A percentile compares a stretch with the other conserved stretches of the same genome.
These are phyloP conservation scores for Irpex sp. DNA, from an alignment of 1,284 basidiomycete genomes.

Conservation along the genomic window DNA sequence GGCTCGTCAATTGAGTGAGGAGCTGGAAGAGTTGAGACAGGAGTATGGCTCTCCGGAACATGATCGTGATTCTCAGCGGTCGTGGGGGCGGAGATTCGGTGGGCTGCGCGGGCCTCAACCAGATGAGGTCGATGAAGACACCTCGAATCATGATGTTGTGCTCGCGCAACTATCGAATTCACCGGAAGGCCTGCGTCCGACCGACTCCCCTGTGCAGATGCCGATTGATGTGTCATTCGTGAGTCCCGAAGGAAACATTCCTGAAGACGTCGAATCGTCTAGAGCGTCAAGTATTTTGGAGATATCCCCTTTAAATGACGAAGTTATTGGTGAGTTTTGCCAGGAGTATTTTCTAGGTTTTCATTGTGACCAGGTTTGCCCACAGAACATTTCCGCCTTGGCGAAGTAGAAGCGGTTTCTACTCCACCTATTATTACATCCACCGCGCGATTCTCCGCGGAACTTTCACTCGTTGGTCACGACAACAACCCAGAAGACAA, in stretches of 20 bases:
- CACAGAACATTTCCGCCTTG: constrained; percentile 46
- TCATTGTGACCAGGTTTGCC: neutral
- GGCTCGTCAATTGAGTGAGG: constrained; percentile 58
- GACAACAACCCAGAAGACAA: constrained; percentile 10
- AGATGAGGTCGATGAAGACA: constrained; percentile 18
- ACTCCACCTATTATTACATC: constrained; percentile 44
- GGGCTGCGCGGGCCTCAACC: constrained; percentile 24
- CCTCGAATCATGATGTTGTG: constrained; percentile 14
- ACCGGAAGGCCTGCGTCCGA: constrained; percentile 17
- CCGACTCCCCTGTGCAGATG: constrained; percentile 26
- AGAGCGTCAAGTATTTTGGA: constrained; percentile 48
- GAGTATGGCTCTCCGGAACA: constrained; percentile 13
- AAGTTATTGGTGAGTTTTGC: constrained; percentile 39
- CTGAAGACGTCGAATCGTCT: constrained; percentile 65
- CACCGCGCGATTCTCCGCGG: constrained; percentile 39
- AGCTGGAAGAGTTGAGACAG: constrained; percentile 43
- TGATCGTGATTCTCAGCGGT: constrained; percentile 18
- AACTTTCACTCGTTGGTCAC: constrained; percentile 25
- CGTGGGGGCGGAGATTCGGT: constrained; percentile 29
- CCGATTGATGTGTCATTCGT: constrained; percentile 26
- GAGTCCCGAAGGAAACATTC: constrained; percentile 38
- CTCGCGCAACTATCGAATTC: constrained; percentile 20
- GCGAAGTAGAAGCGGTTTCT: constrained; percentile 46
- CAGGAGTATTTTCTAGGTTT: constrained; percentile 10
- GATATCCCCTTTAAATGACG: constrained; percentile 29